These are phyloP conservation scores for Bombardia bombarda DNA, from an alignment of 495 filamentous ascomycete species.

Conservation along the genomic window DNA sequence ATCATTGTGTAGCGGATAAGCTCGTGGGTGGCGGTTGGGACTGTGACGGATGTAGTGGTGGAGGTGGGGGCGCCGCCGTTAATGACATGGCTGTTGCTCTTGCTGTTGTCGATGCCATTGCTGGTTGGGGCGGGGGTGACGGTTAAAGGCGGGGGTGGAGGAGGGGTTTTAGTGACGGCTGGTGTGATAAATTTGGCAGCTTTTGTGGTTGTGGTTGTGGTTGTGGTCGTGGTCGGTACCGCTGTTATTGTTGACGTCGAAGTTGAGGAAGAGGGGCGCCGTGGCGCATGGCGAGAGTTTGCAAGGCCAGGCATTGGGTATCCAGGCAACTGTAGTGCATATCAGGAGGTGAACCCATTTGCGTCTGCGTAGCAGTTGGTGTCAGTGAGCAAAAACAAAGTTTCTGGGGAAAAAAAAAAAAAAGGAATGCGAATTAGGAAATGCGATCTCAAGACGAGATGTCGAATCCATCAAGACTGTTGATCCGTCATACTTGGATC, in stretches of 20 bases:
- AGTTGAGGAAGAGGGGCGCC: background rate
- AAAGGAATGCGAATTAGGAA: too few relatives aligned
- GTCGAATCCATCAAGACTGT: too few relatives aligned
- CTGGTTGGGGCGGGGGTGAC: conserved; percentile 1
- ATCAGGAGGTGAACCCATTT: too few relatives aligned
- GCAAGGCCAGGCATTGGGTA: conserved; percentile 14
- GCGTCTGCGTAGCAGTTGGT: too few relatives aligned
- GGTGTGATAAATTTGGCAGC: too few relatives aligned
- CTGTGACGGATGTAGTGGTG: too few relatives aligned
- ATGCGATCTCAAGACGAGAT: too few relatives aligned
- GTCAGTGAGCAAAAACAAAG: too few relatives aligned
- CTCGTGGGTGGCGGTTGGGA: conserved; percentile 32
- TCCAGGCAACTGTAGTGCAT: too few relatives aligned
- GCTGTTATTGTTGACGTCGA: background rate
- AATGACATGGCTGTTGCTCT: background rate
- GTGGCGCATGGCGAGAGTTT: conserved; percentile 14
- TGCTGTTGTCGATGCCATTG: background rate
- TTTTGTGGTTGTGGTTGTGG: background rate
- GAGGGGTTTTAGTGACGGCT: background rate
- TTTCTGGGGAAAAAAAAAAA: too few relatives aligned
- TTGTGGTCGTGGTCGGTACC: background rate
- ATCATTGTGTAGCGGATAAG: conserved; percentile 49
- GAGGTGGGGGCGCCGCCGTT: background rate
- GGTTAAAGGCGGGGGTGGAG: conserved; percentile 2
- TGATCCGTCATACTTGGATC: too few relatives aligned